Evolutionary conservation across 176 grass and related monocot species (phyloP).

Genomic region (Oryza coarctata): DNA sequence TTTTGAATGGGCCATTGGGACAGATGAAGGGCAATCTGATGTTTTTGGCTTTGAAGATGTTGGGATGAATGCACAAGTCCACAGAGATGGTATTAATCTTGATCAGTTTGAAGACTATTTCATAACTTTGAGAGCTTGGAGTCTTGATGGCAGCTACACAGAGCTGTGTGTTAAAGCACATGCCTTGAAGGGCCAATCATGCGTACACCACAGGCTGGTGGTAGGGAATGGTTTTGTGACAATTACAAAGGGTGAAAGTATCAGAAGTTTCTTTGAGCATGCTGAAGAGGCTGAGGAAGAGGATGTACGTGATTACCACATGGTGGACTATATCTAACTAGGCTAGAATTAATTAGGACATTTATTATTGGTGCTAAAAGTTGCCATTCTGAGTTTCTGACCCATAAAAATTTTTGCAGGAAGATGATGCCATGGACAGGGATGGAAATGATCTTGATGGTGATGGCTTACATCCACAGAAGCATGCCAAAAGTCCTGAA

Average conservation of each 20-base stretch:
- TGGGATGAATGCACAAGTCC: slow-evolving; percentile 64
- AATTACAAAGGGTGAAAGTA: slow-evolving; percentile 81
- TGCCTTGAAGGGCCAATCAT: slow-evolving; percentile 86
- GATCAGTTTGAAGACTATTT: slow-evolving; percentile 59
- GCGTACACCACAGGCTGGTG: slow-evolving; percentile 81
- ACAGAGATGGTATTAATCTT: slow-evolving; percentile 70
- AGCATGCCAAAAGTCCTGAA: slow-evolving; percentile 96
- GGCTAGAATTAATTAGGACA: slow-evolving; percentile 32
- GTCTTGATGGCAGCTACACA: slow-evolving; percentile 54
- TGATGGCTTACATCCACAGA: slow-evolving; percentile 72
- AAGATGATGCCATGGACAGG: slow-evolving; percentile 89
- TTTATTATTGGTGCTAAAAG: slow-evolving; percentile 25
- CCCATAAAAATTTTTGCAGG: slow-evolving; percentile 51
- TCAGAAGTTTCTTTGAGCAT: slow-evolving; percentile 91
- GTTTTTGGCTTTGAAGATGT: slow-evolving; percentile 85
- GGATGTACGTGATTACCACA: slow-evolving; percentile 66
- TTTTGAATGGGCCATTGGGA: slow-evolving; percentile 93
- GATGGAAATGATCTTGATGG: slow-evolving; percentile 88
- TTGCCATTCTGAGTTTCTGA: slow-evolving; percentile 31
- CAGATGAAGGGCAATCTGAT: slow-evolving; percentile 78
- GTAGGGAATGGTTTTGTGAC: slow-evolving; percentile 82
- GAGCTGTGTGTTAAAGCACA: slow-evolving; percentile 86
- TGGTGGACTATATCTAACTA: slow-evolving; percentile 40
- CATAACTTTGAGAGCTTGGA: slow-evolving; percentile 80
- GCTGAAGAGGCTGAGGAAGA: slow-evolving; percentile 97